Conservation (phyloP, 2,329 filamentous ascomycete species). For the Bipolaris gigantea region DNA sequence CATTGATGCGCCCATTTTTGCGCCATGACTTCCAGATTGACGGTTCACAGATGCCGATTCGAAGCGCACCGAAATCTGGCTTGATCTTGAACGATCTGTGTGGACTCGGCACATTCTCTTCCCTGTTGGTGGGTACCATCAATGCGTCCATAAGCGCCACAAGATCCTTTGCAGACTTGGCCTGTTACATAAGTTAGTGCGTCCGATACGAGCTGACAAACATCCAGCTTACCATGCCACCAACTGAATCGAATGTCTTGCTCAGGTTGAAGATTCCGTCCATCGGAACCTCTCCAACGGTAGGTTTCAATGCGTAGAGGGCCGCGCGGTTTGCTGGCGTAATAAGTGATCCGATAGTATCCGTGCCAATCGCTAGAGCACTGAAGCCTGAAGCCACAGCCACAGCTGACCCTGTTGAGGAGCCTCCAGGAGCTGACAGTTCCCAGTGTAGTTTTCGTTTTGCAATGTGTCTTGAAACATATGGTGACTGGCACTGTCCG, state of each 20-base stretch:
- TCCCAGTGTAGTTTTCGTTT: conserved; percentile 43
- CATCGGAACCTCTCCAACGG: conserved; percentile 41
- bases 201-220: neutral
- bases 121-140: conserved; percentile 37
- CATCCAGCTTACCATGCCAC: conserved; percentile 32
- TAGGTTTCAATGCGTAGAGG: conserved; percentile 47
- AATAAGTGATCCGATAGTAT: conserved; percentile 46
- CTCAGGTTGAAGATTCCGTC: conserved; percentile 42
- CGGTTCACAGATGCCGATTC: conserved; percentile 43
- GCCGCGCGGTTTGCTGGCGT: conserved; percentile 46
- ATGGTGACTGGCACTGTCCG: conserved; percentile 45
- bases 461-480: conserved; percentile 44
- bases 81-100: conserved; percentile 38
- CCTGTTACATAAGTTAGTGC: conserved; percentile 18
- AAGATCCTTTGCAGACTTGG: conserved; percentile 43
- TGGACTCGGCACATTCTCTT: conserved; percentile 24
- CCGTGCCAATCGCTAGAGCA: conserved; percentile 46
- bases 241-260: conserved; percentile 40
- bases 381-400: conserved; percentile 47
- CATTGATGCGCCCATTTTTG: conserved; percentile 41
- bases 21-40: conserved; percentile 41
- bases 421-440: conserved; percentile 43
- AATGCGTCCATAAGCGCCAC: conserved; percentile 37
- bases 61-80: conserved; percentile 35
- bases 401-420: conserved; percentile 45